Evolutionary conservation across 805 yeast species (phyloP), one percentile per base, ranked within the genome.

Genomic region (Wickerhamiella parazyma): DNA sequence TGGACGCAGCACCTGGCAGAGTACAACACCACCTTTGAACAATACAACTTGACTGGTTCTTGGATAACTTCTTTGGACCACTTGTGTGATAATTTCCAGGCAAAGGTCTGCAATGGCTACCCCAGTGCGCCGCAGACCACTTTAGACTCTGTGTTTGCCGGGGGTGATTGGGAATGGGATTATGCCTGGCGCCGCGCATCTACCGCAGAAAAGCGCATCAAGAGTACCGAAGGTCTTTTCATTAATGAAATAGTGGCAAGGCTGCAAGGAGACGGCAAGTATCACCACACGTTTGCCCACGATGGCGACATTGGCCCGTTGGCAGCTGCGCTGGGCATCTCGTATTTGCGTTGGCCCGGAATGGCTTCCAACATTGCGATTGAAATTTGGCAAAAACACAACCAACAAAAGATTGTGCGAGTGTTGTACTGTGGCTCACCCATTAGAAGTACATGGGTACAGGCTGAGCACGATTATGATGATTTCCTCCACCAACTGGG

Each of bases 81-180:
- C 49, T 65, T 59, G 59, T 61, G 72, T 46, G 72, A 67, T 48
- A 67, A 65, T 47, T 54, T 66, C 45, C 63, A 66, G 11, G 58
- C 64, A 31, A 62, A 68, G 47, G 51, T 59, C 2, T 67, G 71
- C 49, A 63, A 65, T 42, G 59, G 57, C 21, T 55, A 55, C 35
- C 60, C 59, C 25, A 49, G 61, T 5, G 49, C 51, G 26, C 56
- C 54, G 6, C 58, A 58, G 38, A 64, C 66, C 7, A 24, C 25
- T n/a, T 18, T 33, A 4, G 63, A 67, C 43, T 60, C 64, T 22
- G 68, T 67, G 10, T 64, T 65, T 55, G 60, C 65, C 41, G 50
- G 63, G 8, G 71, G 70, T 7, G 70, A 67, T 51, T 67, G 61
- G 59, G 72, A 67, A 49, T 67, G 62, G 55, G 67, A 66, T 50